phyloP scores from a whole-genome alignment of 2,329 filamentous ascomycete genomes.

The Exserohilum rostratum region DNA sequence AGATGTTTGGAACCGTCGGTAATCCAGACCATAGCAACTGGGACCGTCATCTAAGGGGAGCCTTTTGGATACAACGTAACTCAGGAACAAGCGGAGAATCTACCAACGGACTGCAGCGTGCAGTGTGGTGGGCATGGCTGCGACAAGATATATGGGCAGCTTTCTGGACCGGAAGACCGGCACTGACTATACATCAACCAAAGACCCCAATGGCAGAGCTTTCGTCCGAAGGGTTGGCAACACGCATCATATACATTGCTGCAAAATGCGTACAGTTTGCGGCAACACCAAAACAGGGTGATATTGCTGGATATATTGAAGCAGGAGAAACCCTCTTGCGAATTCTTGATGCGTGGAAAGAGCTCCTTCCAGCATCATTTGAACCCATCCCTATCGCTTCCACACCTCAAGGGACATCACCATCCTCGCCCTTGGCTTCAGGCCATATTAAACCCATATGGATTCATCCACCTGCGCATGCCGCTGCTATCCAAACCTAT shows the following conservation, averaged over 20 bases:
- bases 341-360: constrained; percentile 59
- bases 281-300: constrained; percentile 54
- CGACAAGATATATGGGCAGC: constrained; percentile 70
- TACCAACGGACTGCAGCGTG: constrained; percentile 59
- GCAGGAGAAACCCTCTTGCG: constrained; percentile 55
- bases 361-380: constrained; percentile 52
- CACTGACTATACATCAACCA: constrained; percentile 64
- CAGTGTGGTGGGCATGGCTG: constrained; percentile 71
- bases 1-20: constrained; percentile 66
- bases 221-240: constrained; percentile 60
- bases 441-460: constrained; percentile 26
- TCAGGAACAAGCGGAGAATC: constrained; percentile 65
- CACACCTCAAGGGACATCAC: constrained; percentile 9
- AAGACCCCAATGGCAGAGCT: constrained; percentile 56
- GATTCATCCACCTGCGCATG: constrained; percentile 41
- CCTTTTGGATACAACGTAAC: constrained; percentile 68
- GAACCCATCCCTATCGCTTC: constrained; percentile 47
- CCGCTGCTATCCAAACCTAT: constrained; percentile 59
- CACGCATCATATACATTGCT: constrained; percentile 60
- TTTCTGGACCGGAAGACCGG: constrained; percentile 62
- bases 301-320: constrained; percentile 48
- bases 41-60: constrained; percentile 67
- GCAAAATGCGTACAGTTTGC: constrained; percentile 64
- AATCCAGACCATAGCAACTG: constrained; percentile 54
- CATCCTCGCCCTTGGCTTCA: constrained; percentile 5